A percentile compares a stretch with the other conserved stretches of the same genome.
These are phyloP conservation scores for Eimeria acervulina DNA, from an alignment of 169 alveolate species.

Conservation along the genomic window DNA sequence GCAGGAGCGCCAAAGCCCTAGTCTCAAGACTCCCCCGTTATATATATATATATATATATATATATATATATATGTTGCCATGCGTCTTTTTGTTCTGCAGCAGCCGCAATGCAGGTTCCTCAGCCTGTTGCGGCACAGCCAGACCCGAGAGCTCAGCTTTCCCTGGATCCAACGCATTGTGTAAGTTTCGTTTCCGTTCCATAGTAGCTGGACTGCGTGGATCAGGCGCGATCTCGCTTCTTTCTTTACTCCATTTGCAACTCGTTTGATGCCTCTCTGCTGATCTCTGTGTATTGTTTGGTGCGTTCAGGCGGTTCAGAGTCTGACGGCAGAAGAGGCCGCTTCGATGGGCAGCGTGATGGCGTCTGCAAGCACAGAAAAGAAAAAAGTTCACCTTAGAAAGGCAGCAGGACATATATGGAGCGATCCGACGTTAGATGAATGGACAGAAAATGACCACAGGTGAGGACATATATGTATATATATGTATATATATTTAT, in stretches of 20 bases:
- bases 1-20: too few species aligned
- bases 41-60: too few species aligned
- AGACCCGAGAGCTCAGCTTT: conserved; percentile 3
- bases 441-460: conserved; percentile 98
- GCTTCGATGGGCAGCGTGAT: conserved; percentile 81
- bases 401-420: conserved; percentile 98
- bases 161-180: conserved; percentile 54
- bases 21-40: too few species aligned
- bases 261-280: background rate
- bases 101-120: conserved; percentile 29
- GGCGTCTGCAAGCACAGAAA: conserved; percentile 75
- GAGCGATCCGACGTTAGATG: conserved; percentile 98
- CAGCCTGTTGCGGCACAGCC: conserved; percentile 8
- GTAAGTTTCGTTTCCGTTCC: background rate
- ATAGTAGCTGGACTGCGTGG: background rate
- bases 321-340: conserved; percentile 80
- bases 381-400: conserved; percentile 90
- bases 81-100: background rate
- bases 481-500: too few species aligned
- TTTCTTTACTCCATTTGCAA: background rate
- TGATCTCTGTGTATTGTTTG: background rate
- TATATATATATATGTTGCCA: background rate
- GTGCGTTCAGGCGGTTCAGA: conserved; percentile 68
- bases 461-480: conserved; percentile 63
- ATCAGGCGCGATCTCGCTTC: background rate